A percentile compares a stretch with the other conserved stretches of the same genome.
phyloP scores from a whole-genome alignment of 495 filamentous ascomycete genomes.

The Xanthoparmelia taractica region DNA sequence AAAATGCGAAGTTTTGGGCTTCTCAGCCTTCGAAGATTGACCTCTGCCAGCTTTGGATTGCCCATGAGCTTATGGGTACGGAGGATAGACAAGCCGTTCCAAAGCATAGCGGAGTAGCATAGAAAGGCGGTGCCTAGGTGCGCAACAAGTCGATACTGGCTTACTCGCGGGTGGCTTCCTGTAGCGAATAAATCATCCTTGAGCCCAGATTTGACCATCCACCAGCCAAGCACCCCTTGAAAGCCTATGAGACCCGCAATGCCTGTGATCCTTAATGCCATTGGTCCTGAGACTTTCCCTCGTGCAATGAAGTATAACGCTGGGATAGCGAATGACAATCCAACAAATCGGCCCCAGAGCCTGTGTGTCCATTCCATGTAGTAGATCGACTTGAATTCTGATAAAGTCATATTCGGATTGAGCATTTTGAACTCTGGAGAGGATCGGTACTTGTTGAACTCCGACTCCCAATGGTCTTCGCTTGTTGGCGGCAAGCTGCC shows the following conservation, averaged over 20 bases:
- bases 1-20: conserved; percentile 62
- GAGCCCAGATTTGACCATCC: conserved; percentile 96
- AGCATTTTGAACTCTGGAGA: conserved; percentile 87
- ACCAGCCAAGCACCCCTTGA: conserved; percentile 95
- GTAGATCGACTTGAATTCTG: conserved; percentile 97
- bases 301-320: conserved; percentile 81
- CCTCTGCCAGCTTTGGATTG: conserved; percentile 49
- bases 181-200: conserved; percentile 91
- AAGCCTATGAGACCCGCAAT: conserved; percentile 88
- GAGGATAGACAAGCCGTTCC: conserved; percentile 79
- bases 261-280: conserved; percentile 68
- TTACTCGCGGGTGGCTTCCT: conserved; percentile 83
- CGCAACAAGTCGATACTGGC: conserved; percentile 84
- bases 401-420: conserved; percentile 83
- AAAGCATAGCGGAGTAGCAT: conserved; percentile 89
- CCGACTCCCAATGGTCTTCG: conserved; percentile 70
- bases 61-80: conserved; percentile 61
- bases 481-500: conserved; percentile 82
- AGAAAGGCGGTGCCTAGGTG: conserved; percentile 85
- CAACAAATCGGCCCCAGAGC: conserved; percentile 89
- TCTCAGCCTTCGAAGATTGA: conserved; percentile 50
- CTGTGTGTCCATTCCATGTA: conserved; percentile 99
- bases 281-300: conserved; percentile 66
- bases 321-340: conserved; percentile 79
- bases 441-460: conserved; percentile 83